Evolutionary conservation across 805 yeast genomes (phyloP), one percentile per base, ranked within the genome.

Genomic region (Zygoascus tannicola): DNA sequence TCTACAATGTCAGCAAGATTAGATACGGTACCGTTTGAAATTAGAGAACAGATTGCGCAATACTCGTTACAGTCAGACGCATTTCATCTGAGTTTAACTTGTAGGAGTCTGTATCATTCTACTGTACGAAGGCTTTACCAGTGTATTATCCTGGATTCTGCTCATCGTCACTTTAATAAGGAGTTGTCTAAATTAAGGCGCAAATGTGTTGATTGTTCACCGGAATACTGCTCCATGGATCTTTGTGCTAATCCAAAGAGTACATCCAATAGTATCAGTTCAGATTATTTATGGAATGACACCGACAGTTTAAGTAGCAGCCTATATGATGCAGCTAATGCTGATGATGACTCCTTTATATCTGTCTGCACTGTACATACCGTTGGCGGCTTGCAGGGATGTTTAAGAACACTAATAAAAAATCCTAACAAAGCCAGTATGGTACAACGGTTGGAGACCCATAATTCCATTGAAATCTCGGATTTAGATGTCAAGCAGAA

Each of bases 11-110:
- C 30, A 21, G 12, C 26, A 7, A 22, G 44, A 3, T 34, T 54
- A 18, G 42, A 43, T 33, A 35, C 43, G 3, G 45, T 62, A 2
- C 66, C 66, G 0, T 49, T 50, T 22, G 63, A 60, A 42, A 38
- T 62, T 3, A 38, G 58, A 16, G 50, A 43, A 10, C 35, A 28
- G 22, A 55, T 62, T 8, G 54, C 62, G 12, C 49, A 51, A 38
- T 44, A 51, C 22, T 58, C 62, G 38, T 46, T 45, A 4, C 66
- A 60, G 41, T 53, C 63, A 3, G 67, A 63, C 32, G 56, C 60
- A 3, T 56, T 60, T 26, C 56, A 53, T 26, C 53, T 62, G 5
- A 53, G 58, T 12, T 36, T 60, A 19, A 54, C 62, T 1, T 51
- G 54, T 32, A 50, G 51, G n/a, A 35, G 36, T 5, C 36, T 57